A percentile compares a stretch with the other conserved stretches of the same genome.
Evolutionary conservation across 495 filamentous ascomycete genomes (phyloP).

Genomic region (Filosporella fistucella): DNA sequence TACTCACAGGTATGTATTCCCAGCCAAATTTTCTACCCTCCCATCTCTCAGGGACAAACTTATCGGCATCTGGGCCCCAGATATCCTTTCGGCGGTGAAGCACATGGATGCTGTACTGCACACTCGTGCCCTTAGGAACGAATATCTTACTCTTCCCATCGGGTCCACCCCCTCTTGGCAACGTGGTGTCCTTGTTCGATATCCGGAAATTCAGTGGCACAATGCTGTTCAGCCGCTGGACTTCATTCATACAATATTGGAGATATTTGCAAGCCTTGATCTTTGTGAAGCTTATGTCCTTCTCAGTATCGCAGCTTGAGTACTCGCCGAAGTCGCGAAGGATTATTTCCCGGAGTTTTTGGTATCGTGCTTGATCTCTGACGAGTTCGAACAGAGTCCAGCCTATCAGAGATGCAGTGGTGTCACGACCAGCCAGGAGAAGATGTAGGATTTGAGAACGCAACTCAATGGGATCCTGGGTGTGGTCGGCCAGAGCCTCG

Average conservation of each 20-base stretch:
- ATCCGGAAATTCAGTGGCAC: slow-evolving; percentile 52
- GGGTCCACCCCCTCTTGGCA: slow-evolving; percentile 71
- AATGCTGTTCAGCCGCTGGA: slow-evolving; percentile 44
- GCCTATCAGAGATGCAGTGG: slow-evolving; percentile 48
- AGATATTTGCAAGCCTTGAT: slow-evolving; percentile 58
- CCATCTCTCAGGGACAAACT: slow-evolving; percentile 54
- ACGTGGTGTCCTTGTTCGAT: slow-evolving; percentile 64
- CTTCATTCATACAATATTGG: slow-evolving; percentile 37
- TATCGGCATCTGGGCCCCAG: slow-evolving; percentile 41
- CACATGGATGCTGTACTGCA: slow-evolving; percentile 38
- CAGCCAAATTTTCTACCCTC: slow-evolving; percentile 48
- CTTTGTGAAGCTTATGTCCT: slow-evolving; percentile 60
- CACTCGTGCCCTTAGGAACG: slow-evolving; percentile 31
- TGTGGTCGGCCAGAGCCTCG: slow-evolving; percentile 67
- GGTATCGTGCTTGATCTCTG: slow-evolving; percentile 48
- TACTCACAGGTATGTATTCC: slow-evolving; percentile 53
- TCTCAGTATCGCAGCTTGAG: slow-evolving; percentile 40
- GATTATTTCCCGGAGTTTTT: slow-evolving; percentile 69
- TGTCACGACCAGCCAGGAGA: slow-evolving; percentile 52
- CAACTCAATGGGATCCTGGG: slow-evolving; percentile 50
- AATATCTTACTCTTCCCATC: slow-evolving; percentile 45
- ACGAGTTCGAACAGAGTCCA: slow-evolving; percentile 50
- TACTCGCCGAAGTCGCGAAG: slow-evolving; percentile 51
- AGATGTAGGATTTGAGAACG: slow-evolving; percentile 30
- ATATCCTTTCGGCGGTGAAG: slow-evolving; percentile 52